These are phyloP conservation scores for Leptodermis oblonga DNA, from an alignment of 257 asterid species.

Conservation along the genomic window DNA sequence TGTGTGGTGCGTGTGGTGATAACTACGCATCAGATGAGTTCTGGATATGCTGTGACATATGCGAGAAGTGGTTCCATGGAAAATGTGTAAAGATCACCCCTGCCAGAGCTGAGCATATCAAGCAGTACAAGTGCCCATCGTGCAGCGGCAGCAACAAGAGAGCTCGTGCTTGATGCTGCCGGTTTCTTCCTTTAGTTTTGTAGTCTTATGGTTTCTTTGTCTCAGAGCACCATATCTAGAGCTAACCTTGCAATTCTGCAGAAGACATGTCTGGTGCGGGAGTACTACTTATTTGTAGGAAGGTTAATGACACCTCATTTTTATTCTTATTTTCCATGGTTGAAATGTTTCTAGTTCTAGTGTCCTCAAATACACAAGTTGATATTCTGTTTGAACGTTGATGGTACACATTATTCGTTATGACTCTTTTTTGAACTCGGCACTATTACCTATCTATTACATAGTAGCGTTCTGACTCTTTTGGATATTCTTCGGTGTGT, in stretches of 20 bases:
- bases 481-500: neutral
- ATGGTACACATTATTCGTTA: neutral
- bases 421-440: no score
- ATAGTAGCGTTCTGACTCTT: no score
- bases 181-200: neutral
- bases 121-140: conserved; percentile 79
- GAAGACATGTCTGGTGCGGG: neutral
- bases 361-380: neutral
- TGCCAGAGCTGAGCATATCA: conserved; percentile 66
- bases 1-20: conserved; percentile 66
- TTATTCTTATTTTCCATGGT: neutral
- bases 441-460: no score
- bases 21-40: conserved; percentile 60
- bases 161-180: conserved; percentile 31
- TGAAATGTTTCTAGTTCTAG: neutral
- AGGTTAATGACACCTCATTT: neutral
- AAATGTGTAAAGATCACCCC: conserved; percentile 86
- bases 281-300: neutral
- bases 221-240: conserved; percentile 5
- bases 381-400: neutral
- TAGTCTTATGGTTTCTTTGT: neutral
- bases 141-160: conserved; percentile 71
- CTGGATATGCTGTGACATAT: conserved; percentile 81
- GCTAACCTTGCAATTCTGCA: conserved; percentile 28
- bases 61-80: conserved; percentile 91